Conservation (phyloP, 805 yeast species). For the Metschnikowia kunwiensis region DNA sequence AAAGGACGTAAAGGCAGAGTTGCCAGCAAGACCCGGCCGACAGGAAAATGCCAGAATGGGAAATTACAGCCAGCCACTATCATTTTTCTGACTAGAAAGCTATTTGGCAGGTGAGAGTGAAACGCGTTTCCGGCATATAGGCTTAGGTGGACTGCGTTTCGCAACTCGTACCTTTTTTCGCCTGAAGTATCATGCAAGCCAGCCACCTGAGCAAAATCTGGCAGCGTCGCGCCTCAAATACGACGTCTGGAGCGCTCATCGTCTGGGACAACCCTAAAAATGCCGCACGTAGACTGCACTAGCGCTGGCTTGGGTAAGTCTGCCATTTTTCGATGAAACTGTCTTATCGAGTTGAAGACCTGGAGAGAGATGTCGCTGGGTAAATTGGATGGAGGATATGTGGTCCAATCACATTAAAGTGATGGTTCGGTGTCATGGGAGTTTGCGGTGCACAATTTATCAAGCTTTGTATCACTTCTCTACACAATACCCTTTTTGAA, state of each 20-base stretch:
- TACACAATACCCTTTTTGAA: too few relatives aligned
- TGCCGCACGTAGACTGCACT: too few relatives aligned
- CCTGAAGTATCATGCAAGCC: conserved; percentile 3
- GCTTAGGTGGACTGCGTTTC: not conserved
- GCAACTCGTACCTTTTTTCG: conserved; percentile 6
- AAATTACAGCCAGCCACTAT: conserved; percentile 7
- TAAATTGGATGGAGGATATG: too few relatives aligned
- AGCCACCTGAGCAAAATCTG: conserved; percentile 5
- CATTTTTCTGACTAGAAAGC: not conserved
- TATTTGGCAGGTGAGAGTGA: conserved; percentile 2
- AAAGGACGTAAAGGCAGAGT: not conserved
- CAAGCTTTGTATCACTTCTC: too few relatives aligned
- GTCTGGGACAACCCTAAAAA: not conserved
- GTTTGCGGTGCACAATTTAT: too few relatives aligned
- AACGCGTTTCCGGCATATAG: conserved; percentile 1
- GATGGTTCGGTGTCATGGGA: too few relatives aligned
- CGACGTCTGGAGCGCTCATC: not conserved
- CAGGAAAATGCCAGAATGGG: conserved; percentile 3
- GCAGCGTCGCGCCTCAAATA: not conserved
- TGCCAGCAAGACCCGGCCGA: conserved; percentile 2
- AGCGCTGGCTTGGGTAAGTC: too few relatives aligned
- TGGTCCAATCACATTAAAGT: too few relatives aligned
- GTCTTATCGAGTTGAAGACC: too few relatives aligned
- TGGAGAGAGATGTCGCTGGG: too few relatives aligned
- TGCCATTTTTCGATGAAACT: too few relatives aligned